A percentile compares a stretch with the other conserved stretches of the same genome.
phyloP scores from a whole-genome alignment of 2,329 filamentous ascomycete species.

The Stagonosporopsis vannaccii region DNA sequence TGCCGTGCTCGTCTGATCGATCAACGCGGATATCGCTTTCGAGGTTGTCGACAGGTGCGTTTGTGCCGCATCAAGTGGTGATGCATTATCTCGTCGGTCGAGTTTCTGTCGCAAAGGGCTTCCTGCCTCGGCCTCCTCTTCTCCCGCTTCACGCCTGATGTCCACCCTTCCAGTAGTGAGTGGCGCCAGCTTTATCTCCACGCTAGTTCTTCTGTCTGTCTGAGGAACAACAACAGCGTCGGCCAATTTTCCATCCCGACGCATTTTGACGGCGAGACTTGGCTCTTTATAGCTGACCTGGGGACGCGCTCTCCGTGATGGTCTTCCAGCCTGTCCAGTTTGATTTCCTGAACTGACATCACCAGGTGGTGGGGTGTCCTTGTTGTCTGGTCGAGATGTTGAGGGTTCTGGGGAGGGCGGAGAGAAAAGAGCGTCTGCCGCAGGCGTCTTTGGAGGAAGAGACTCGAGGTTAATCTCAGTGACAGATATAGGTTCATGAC shows the following conservation, averaged over 20 bases:
- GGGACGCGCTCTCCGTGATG: conserved; percentile 55
- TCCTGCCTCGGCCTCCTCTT: conserved; percentile 40
- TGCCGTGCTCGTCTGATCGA: conserved; percentile 38
- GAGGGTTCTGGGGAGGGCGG: conserved; percentile 55
- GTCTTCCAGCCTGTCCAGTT: conserved; percentile 44
- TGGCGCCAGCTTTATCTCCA: conserved; percentile 32
- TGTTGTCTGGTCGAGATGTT: conserved; percentile 43
- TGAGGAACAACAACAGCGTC: conserved; percentile 51
- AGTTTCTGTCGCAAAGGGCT: conserved; percentile 50
- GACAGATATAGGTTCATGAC: conserved; percentile 32
- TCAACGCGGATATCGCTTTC: conserved; percentile 44
- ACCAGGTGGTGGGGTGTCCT: conserved; percentile 54
- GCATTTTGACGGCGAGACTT: conserved; percentile 58
- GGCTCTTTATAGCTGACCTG: conserved; percentile 60
- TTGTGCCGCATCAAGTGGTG: conserved; percentile 25
- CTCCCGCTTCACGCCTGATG: conserved; percentile 40
- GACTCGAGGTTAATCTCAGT: conserved; percentile 45
- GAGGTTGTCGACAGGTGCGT: conserved; percentile 39
- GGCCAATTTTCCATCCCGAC: conserved; percentile 55
- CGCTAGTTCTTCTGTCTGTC: conserved; percentile 33
- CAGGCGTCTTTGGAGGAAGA: conserved; percentile 51
- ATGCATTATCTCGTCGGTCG: conserved; percentile 29
- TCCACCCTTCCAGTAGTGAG: conserved; percentile 27
- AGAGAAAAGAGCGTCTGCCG: conserved; percentile 51
- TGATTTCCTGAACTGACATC: conserved; percentile 49